Conservation (phyloP, 495 filamentous ascomycete species). For the Wilcoxina mikolae region DNA sequence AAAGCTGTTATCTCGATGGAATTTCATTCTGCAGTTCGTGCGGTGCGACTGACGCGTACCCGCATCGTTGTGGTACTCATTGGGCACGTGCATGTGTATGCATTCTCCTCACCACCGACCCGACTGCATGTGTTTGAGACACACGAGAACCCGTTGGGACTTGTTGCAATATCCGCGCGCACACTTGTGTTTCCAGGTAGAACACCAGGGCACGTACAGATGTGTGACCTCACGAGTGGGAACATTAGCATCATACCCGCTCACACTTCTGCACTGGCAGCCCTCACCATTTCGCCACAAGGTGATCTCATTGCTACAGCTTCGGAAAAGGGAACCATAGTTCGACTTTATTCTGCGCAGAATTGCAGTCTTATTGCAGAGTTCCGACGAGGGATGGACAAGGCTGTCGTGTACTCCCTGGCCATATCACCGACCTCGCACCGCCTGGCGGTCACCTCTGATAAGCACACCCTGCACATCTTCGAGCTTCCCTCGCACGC, state of each 20-base stretch:
- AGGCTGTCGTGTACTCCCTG: constrained; percentile 71
- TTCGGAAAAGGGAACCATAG: constrained; percentile 70
- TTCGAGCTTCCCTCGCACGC: constrained; percentile 53
- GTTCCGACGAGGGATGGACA: constrained; percentile 75
- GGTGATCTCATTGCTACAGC: constrained; percentile 78
- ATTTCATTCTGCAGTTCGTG: constrained; percentile 58
- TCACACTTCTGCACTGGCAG: constrained; percentile 61
- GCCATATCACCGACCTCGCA: constrained; percentile 67
- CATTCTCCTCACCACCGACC: constrained; percentile 57
- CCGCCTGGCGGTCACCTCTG: constrained; percentile 81
- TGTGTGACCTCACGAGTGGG: constrained; percentile 65
- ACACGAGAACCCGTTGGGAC: constrained; percentile 66
- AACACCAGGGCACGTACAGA: constrained; percentile 76
- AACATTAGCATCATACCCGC: constrained; percentile 92
- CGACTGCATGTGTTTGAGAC: constrained; percentile 70
- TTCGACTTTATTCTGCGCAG: constrained; percentile 64
- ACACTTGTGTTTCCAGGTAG: constrained; percentile 69
- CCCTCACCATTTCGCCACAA: constrained; percentile 65
- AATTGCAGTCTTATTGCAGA: constrained; percentile 70
- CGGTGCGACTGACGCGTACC: constrained; percentile 60
- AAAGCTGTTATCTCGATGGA: constrained; percentile 59
- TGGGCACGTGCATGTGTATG: constrained; percentile 70
- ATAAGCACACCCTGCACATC: constrained; percentile 88
- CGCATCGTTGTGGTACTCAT: constrained; percentile 69
- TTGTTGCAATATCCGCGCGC: constrained; percentile 62